These are phyloP conservation scores for Pseudogymnoascus sp. DNA, from an alignment of 2,329 filamentous ascomycete genomes.

Conservation along the genomic window DNA sequence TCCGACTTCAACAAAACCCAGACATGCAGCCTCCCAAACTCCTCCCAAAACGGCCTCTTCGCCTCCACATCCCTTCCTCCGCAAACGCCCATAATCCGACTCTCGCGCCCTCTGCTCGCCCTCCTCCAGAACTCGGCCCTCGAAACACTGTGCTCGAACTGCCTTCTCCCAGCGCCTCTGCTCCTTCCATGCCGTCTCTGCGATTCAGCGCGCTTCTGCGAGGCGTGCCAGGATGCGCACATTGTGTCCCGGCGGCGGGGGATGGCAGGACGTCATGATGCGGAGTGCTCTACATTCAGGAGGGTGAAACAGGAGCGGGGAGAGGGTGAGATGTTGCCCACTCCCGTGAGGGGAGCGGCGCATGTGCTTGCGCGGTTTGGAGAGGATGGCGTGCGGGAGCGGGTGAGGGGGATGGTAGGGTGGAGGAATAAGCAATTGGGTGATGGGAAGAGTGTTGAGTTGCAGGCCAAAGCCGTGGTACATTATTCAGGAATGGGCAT, in stretches of 20 bases:
- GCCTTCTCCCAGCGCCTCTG: background rate
- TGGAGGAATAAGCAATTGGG: background rate
- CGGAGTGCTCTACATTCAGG: background rate
- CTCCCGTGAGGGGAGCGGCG: background rate
- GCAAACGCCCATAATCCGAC: background rate
- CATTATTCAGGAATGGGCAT: background rate
- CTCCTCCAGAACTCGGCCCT: constrained; percentile 6
- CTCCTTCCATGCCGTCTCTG: constrained; percentile 2
- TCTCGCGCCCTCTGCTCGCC: background rate
- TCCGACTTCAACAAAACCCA: background rate
- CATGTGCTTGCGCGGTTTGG: background rate
- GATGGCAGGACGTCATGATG: background rate
- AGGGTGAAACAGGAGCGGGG: background rate
- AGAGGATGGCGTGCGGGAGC: background rate
- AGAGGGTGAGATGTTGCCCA: background rate
- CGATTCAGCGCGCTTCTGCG: background rate
- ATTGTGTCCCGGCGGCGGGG: background rate
- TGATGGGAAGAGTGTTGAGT: background rate
- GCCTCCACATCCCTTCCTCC: background rate
- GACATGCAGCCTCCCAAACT: background rate
- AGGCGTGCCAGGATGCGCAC: background rate
- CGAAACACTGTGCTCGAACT: background rate
- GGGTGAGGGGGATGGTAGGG: background rate
- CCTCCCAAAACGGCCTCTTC: background rate
- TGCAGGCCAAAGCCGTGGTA: constrained; percentile 1